These are phyloP conservation scores for Pinus albicaulis DNA, from an alignment of 75 land plant species.

Conservation along the genomic window DNA sequence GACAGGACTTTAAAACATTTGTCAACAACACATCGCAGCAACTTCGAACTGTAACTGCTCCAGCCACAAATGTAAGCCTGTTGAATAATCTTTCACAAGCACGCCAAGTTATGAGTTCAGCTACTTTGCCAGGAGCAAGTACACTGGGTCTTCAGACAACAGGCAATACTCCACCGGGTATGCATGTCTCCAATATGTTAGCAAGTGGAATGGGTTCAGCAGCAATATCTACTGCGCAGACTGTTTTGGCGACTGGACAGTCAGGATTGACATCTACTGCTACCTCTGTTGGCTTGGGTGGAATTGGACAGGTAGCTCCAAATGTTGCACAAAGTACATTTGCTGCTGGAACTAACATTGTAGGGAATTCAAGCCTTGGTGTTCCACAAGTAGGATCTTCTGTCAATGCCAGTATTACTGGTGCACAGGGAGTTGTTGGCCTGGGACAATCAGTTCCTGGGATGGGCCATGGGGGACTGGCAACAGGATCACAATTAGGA, in stretches of 20 bases:
- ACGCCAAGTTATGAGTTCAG: slow-evolving; percentile 49
- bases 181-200: slow-evolving; percentile 56
- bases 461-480: slow-evolving; percentile 42
- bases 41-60: slow-evolving; percentile 48
- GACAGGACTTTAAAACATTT: slow-evolving; percentile 65
- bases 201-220: slow-evolving; percentile 10
- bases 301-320: not conserved
- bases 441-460: slow-evolving; percentile 24
- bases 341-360: slow-evolving; percentile 46
- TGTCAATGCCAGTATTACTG: slow-evolving; percentile 11
- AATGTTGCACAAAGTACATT: slow-evolving; percentile 47
- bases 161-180: slow-evolving; percentile 44
- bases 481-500: slow-evolving; percentile 47
- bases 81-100: slow-evolving; percentile 65
- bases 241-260: not conserved
- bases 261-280: too few species aligned
- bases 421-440: slow-evolving; percentile 35
- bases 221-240: slow-evolving; percentile 5
- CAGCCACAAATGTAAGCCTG: slow-evolving; percentile 63
- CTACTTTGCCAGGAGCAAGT: slow-evolving; percentile 48
- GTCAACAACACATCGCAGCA: slow-evolving; percentile 41
- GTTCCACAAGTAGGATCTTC: slow-evolving; percentile 36
- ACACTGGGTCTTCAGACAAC: slow-evolving; percentile 51
- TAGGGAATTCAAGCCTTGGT: slow-evolving; percentile 55
- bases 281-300: too few species aligned